Evolutionary conservation across 2,329 filamentous ascomycete species (phyloP).

Genomic region (Venturiaceae sp.): DNA sequence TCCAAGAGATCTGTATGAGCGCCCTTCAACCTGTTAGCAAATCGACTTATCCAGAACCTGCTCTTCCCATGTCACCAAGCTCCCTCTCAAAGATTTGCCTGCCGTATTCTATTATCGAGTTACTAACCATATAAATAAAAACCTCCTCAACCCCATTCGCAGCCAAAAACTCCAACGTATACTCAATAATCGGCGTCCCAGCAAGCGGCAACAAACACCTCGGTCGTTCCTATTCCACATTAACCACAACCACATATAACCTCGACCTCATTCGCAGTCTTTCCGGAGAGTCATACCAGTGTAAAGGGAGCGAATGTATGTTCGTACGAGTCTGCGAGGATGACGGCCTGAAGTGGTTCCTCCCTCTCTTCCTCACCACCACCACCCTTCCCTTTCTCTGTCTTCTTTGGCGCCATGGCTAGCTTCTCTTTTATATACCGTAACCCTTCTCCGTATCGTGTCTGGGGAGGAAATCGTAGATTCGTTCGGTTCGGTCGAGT

Average conservation of each 20-base stretch:
- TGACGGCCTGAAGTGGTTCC: constrained; percentile 14
- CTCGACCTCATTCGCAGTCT: constrained; percentile 59
- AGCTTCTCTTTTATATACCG: too few relatives aligned
- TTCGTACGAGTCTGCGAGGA: constrained; percentile 92
- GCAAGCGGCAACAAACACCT: constrained; percentile 88
- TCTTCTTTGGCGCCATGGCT: background rate
- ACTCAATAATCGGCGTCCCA: constrained; percentile 92
- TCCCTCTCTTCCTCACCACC: constrained; percentile 33
- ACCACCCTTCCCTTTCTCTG: background rate
- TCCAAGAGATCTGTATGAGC: constrained; percentile 30
- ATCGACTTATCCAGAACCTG: too few relatives aligned
- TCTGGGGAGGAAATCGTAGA: too few relatives aligned
- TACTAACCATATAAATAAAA: too few relatives aligned
- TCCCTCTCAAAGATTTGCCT: too few relatives aligned
- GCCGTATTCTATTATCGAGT: too few relatives aligned
- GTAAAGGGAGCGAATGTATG: constrained; percentile 86
- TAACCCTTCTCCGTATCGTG: too few relatives aligned
- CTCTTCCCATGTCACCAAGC: too few relatives aligned
- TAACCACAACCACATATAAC: background rate
- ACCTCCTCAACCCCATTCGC: constrained; percentile 94
- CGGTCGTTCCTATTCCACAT: background rate
- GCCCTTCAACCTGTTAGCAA: constrained; percentile 79
- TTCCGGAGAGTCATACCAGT: too few relatives aligned
- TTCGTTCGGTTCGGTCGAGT: too few relatives aligned
- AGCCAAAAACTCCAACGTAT: constrained; percentile 91